Percentiles rank a stretch among this genome's conserved stretches.
Conservation (phyloP, 441 rosid species). For the Pelargonium myrrhifolium region DNA sequence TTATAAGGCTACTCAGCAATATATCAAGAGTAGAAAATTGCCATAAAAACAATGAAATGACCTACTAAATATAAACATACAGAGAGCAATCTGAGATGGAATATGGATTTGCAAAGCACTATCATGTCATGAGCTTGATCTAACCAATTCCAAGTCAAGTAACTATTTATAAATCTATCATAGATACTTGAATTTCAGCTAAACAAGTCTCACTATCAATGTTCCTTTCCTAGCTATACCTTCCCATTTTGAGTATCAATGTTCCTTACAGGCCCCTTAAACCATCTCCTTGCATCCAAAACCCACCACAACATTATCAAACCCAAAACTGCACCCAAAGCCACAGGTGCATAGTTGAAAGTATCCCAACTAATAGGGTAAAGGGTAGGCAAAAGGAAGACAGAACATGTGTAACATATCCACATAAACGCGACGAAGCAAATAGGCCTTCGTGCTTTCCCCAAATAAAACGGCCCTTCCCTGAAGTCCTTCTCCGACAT, state of each 20-base stretch:
- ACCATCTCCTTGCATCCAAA: constrained; percentile 53
- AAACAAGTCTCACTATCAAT: too few relatives aligned
- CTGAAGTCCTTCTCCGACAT: constrained; percentile 45
- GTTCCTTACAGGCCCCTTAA: constrained; percentile 55
- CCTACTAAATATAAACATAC: too few relatives aligned
- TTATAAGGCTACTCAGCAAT: too few relatives aligned
- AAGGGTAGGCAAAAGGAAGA: constrained; percentile 41
- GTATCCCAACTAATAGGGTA: constrained; percentile 42
- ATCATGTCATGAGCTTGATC: too few relatives aligned
- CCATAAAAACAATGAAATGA: too few relatives aligned
- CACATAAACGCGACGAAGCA: constrained; percentile 48
- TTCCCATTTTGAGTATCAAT: constrained; percentile 16
- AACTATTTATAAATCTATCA: too few relatives aligned
- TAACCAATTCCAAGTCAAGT: too few relatives aligned
- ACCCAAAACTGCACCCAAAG: constrained; percentile 34
- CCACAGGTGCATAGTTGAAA: constrained; percentile 54
- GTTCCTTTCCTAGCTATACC: not conserved
- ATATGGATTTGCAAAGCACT: too few relatives aligned
- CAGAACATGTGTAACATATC: constrained; percentile 56
- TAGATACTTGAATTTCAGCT: too few relatives aligned
- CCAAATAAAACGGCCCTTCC: constrained; percentile 51
- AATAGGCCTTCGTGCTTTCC: constrained; percentile 43
- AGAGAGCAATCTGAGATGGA: too few relatives aligned
- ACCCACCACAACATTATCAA: constrained; percentile 54
- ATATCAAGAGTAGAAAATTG: too few relatives aligned